These are phyloP conservation scores for Parasitella parasitica DNA, from an alignment of 371 early-diverging fungal genomes.

Conservation along the genomic window DNA sequence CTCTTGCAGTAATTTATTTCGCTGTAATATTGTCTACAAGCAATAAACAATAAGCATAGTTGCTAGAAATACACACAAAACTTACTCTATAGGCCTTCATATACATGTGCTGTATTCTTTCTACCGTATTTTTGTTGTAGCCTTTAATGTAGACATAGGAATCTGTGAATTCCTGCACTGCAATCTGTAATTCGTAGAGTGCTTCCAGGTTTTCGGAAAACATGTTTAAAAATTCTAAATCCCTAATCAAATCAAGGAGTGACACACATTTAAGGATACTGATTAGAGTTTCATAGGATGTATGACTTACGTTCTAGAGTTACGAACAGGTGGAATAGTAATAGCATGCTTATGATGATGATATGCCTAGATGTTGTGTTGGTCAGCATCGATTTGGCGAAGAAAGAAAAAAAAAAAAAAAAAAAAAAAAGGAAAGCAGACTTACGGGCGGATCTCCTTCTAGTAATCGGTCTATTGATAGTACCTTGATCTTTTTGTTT, in stretches of 20 bases:
- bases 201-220: conserved; percentile 55
- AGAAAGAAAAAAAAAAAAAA: too few species aligned
- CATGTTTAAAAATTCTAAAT: conserved; percentile 58
- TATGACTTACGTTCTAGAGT: conserved; percentile 45
- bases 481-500: conserved; percentile 48
- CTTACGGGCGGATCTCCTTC: conserved; percentile 53
- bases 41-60: background rate
- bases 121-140: conserved; percentile 52
- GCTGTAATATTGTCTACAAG: conserved; percentile 41
- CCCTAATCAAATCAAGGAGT: conserved; percentile 30
- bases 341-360: conserved; percentile 27
- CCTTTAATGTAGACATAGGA: conserved; percentile 67
- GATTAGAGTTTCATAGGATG: background rate
- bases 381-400: background rate
- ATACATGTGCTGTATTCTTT: conserved; percentile 62
- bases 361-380: conserved; percentile 13
- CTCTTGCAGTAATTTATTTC: conserved; percentile 37
- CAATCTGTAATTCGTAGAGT: conserved; percentile 46
- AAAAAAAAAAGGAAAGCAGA: too few species aligned
- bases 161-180: conserved; percentile 58
- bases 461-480: conserved; percentile 52
- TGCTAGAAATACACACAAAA: background rate
- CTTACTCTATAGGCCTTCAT: conserved; percentile 48
- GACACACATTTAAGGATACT: background rate
- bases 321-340: conserved; percentile 50